Percentiles rank a stretch among this genome's conserved stretches.
phyloP scores from a whole-genome alignment of 768 basidiomycete genomes.

The Termitomyces sp. region DNA sequence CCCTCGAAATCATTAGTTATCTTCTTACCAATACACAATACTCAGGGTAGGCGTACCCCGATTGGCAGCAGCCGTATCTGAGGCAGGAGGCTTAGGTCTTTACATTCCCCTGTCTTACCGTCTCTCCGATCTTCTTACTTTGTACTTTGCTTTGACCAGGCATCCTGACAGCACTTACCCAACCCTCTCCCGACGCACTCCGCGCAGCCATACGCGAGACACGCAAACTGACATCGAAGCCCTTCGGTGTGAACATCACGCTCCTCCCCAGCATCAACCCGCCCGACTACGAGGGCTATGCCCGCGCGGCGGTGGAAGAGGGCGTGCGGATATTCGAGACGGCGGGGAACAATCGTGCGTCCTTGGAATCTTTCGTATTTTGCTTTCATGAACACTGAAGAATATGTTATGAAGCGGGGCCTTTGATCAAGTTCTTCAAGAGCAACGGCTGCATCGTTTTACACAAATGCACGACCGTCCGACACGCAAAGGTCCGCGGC shows the following conservation, averaged over 20 bases:
- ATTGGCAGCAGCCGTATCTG: constrained; percentile 74
- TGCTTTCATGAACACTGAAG: not conserved
- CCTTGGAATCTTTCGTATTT: too few relatives aligned
- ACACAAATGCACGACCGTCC: constrained; percentile 87
- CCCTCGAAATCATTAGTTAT: not conserved
- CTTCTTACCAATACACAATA: not conserved
- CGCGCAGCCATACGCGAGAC: constrained; percentile 80
- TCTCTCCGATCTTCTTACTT: not conserved
- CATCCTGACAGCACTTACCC: constrained; percentile 84
- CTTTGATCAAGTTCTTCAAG: constrained; percentile 80
- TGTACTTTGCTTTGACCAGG: constrained; percentile 42
- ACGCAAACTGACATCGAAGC: constrained; percentile 60
- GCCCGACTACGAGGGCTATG: constrained; percentile 86
- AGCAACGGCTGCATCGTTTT: constrained; percentile 74
- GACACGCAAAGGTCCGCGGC: constrained; percentile 70
- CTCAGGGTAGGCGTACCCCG: constrained; percentile 77
- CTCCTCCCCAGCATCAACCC: constrained; percentile 85
- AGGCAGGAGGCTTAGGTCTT: constrained; percentile 78
- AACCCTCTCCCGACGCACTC: constrained; percentile 80
- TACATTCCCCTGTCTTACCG: not conserved
- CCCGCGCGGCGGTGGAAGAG: constrained; percentile 78
- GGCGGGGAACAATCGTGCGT: constrained; percentile 85
- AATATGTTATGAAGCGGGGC: constrained; percentile 57
- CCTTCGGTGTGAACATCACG: constrained; percentile 85
- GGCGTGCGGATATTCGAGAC: constrained; percentile 91